phyloP scores from a whole-genome alignment of 2,329 filamentous ascomycete genomes.

The Arthrinium puccinioides region DNA sequence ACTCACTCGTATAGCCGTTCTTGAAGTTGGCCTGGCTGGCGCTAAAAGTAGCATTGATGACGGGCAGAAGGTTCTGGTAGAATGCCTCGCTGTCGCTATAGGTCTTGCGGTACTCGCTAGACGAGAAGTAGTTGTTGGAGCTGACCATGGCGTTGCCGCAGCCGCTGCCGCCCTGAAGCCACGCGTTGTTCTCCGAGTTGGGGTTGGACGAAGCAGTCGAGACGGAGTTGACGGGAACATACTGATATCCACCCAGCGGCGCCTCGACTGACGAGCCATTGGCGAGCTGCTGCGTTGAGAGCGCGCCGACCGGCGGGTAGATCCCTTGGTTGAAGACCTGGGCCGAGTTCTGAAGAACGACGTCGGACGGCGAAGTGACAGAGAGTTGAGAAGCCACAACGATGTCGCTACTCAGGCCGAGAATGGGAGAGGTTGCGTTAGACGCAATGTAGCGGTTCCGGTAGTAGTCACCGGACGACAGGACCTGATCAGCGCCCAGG shows the following conservation, averaged over 20 bases:
- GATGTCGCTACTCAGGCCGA: slow-evolving; percentile 56
- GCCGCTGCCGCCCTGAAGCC: slow-evolving; percentile 51
- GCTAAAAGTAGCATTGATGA: slow-evolving; percentile 45
- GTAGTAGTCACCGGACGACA: slow-evolving; percentile 66
- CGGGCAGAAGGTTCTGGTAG: slow-evolving; percentile 45
- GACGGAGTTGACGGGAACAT: slow-evolving; percentile 66
- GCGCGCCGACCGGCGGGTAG: slow-evolving; percentile 66
- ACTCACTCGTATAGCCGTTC: slow-evolving; percentile 55
- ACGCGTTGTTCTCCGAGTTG: slow-evolving; percentile 48
- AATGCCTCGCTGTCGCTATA: slow-evolving; percentile 51
- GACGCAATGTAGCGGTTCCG: slow-evolving; percentile 65
- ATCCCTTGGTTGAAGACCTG: slow-evolving; percentile 76
- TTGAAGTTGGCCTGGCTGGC: slow-evolving; percentile 42
- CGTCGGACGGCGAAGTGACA: slow-evolving; percentile 65
- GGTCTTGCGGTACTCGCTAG: slow-evolving; percentile 34
- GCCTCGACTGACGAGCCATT: slow-evolving; percentile 61
- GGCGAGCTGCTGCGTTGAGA: slow-evolving; percentile 54
- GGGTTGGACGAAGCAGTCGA: slow-evolving; percentile 44
- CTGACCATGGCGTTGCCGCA: slow-evolving; percentile 48
- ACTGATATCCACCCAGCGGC: slow-evolving; percentile 75
- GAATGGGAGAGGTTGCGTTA: slow-evolving; percentile 52
- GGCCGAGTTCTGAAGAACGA: slow-evolving; percentile 74
- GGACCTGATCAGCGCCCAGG: slow-evolving; percentile 71
- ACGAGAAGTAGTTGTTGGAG: slow-evolving; percentile 47
- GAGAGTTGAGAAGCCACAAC: slow-evolving; percentile 65